A percentile compares a stretch with the other conserved stretches of the same genome.
Evolutionary conservation across 2,329 filamentous ascomycete species (phyloP).

Genomic region (Trichoderma sp.): DNA sequence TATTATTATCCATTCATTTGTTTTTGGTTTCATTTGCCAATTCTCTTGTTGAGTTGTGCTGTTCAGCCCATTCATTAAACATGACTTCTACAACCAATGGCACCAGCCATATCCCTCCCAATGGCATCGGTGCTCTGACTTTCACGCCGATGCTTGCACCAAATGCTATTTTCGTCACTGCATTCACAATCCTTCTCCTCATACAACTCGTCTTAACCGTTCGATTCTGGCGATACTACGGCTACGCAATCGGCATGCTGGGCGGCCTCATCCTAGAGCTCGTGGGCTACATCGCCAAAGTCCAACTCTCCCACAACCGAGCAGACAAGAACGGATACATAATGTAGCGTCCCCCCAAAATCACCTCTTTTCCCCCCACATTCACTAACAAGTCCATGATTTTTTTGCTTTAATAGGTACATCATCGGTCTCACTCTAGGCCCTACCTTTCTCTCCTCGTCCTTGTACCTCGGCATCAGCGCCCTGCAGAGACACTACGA

Average conservation of each 20-base stretch:
- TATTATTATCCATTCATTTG: background rate
- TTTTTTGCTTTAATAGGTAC: background rate
- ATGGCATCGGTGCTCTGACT: background rate
- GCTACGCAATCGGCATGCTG: background rate
- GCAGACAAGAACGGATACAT: slow-evolving; percentile 13
- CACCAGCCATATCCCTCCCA: background rate
- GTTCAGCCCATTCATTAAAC: background rate
- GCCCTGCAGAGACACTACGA: background rate
- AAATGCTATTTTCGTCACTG: background rate
- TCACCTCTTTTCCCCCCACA: no score
- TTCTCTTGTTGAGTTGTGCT: background rate
- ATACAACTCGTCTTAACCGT: background rate
- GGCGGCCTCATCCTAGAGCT: background rate
- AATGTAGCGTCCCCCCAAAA: background rate
- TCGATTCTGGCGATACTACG: slow-evolving; percentile 3
- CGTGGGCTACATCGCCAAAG: background rate
- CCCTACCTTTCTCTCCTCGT: slow-evolving; percentile 6
- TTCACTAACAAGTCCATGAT: background rate
- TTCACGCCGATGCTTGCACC: background rate
- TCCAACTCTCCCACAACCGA: slow-evolving; percentile 5
- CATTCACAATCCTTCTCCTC: background rate
- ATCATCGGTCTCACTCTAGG: slow-evolving; percentile 13
- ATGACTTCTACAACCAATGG: background rate
- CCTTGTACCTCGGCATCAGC: background rate
- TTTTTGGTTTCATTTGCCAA: background rate